Evolutionary conservation across 495 filamentous ascomycete species (phyloP), one percentile per base, ranked within the genome.

Genomic region (Viridothelium virens): DNA sequence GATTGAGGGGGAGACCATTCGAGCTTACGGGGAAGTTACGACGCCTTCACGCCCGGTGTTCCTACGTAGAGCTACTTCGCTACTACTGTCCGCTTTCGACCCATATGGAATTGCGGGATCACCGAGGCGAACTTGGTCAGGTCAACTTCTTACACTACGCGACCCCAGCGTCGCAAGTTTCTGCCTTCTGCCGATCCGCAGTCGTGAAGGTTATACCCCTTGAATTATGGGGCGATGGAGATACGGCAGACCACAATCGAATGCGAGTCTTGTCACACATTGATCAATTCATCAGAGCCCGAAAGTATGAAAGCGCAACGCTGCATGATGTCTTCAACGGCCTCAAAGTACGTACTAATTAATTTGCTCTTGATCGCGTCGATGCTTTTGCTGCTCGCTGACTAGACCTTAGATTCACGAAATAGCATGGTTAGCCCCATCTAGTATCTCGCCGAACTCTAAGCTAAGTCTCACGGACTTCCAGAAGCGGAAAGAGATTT

Each of bases 161-260:
- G 2, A 92, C 86, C 5, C 83, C 91, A 1, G 66, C 79, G 3
- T 78, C 89, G 0, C 81, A 84, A 31, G 86, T 97, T 11, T 96
- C 94, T 4, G 89, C 93, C 2, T 97, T 96, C 72, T 96, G 92
- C 72, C 86, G 89, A 63, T 87, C 91, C 7, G 86, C 89, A 2
- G 70, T 97, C 4, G 78, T 77, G 11, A 89, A 83, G 50, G 76
- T 96, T n/a, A 82, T 98, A 38, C 92, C 94, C 1, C 76, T 77
- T 10, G 84, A 78, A 10, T 91, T 96, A 65, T 96, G 88, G 83
- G 94, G 93, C 1, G 69, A 68, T 44, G 84, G 82, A 0, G 64
- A 76, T 2, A 76, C 74, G 1, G 82, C 84, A 38, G 69, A 70
- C 14, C 73, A 80, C 10, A 96, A 97, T 76, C 80, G 81, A 67